phyloP scores from a whole-genome alignment of 495 filamentous ascomycete species.

The Podospora pseudopauciseta region DNA sequence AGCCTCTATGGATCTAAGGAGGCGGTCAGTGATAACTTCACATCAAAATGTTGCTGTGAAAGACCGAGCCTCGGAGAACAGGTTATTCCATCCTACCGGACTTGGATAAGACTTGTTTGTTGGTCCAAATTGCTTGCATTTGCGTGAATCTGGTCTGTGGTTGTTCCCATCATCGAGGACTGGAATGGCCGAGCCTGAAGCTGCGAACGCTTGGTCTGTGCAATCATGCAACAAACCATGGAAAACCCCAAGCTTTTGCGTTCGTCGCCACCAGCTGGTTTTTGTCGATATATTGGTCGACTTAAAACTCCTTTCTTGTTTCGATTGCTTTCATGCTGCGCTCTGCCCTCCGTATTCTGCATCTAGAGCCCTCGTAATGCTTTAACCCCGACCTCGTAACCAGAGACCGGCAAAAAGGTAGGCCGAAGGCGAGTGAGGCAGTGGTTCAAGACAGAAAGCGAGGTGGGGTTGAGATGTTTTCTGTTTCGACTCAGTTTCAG shows the following conservation, averaged over 20 bases:
- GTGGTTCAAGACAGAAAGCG: not conserved
- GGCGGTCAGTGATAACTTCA: not conserved
- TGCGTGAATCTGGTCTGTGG: not conserved
- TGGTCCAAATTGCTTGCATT: too few species aligned
- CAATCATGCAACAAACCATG: constrained; percentile 1
- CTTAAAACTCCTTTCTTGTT: too few species aligned
- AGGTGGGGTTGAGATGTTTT: constrained; percentile 17
- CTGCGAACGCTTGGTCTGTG: constrained; percentile 31
- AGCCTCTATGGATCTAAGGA: not conserved
- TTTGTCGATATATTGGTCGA: too few species aligned
- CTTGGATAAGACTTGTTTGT: not conserved
- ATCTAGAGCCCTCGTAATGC: too few species aligned
- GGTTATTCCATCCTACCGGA: not conserved
- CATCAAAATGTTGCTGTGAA: not conserved
- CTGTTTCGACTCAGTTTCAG: constrained; percentile 36
- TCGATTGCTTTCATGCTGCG: too few species aligned
- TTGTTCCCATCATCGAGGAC: not conserved
- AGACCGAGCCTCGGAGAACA: constrained; percentile 1
- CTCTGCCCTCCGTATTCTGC: too few species aligned
- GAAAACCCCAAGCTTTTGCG: not conserved
- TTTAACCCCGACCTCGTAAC: not conserved
- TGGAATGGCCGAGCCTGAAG: not conserved
- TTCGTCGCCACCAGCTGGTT: not conserved
- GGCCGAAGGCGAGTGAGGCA: not conserved
- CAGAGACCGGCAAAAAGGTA: not conserved